Percentiles rank a stretch among this genome's conserved stretches.
phyloP scores from a whole-genome alignment of 164 flowering plant species.

The Cinnamomum chago region DNA sequence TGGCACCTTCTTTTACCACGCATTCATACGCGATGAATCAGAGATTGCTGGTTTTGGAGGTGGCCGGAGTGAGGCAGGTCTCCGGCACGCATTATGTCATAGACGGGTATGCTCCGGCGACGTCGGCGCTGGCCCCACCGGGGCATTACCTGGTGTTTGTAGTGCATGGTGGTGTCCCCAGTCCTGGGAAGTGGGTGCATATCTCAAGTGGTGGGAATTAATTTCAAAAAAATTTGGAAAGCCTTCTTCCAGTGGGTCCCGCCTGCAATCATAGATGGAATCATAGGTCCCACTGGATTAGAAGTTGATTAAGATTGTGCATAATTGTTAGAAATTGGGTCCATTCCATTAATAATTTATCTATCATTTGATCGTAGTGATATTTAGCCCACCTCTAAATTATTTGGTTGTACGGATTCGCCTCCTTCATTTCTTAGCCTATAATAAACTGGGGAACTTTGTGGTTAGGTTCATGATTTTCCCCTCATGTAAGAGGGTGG shows the following conservation, averaged over 20 bases:
- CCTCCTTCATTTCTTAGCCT: no score
- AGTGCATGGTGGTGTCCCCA: conserved; percentile 49
- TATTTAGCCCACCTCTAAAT: no score
- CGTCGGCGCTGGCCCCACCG: conserved; percentile 41
- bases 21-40: conserved; percentile 58
- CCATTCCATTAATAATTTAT: no score
- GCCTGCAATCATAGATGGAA: no score
- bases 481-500: no score
- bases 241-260: no score
- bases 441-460: no score
- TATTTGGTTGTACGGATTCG: rapidly evolving
- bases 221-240: neutral
- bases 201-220: conserved; percentile 4
- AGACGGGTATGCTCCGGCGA: conserved; percentile 24
- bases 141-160: conserved; percentile 56
- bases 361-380: no score
- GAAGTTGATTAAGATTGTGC: no score
- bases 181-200: conserved; percentile 48
- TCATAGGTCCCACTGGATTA: no score
- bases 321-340: no score
- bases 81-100: conserved; percentile 11
- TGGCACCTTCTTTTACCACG: conserved; percentile 58
- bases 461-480: no score
- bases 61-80: neutral
- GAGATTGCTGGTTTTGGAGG: conserved; percentile 34